Evolutionary conservation across 2,329 filamentous ascomycete species (phyloP).

Genomic region (Colletotrichum cereale): DNA sequence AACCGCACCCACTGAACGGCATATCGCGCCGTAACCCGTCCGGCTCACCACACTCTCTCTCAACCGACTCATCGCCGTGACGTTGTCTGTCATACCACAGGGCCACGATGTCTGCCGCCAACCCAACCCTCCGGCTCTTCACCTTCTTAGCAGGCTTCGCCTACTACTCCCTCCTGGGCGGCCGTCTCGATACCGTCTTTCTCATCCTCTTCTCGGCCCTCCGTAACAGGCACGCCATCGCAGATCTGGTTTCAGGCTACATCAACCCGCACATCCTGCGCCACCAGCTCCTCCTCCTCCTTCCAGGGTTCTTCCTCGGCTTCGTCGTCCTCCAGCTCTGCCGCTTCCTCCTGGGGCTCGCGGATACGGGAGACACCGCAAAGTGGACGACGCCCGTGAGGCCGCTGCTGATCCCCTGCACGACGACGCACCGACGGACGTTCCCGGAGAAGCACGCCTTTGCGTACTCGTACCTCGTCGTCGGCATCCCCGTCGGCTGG

Average conservation of each 20-base stretch:
- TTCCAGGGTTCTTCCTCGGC: slow-evolving; percentile 28
- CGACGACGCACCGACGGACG: slow-evolving; percentile 74
- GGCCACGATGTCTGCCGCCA: slow-evolving; percentile 7
- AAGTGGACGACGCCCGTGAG: slow-evolving; percentile 47
- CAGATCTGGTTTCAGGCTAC: background rate
- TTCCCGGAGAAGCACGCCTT: slow-evolving; percentile 78
- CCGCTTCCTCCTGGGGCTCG: slow-evolving; percentile 5
- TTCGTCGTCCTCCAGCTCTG: slow-evolving; percentile 13
- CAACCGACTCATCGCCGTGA: background rate
- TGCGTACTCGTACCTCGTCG: slow-evolving; percentile 76
- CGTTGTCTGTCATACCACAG: background rate
- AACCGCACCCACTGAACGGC: background rate
- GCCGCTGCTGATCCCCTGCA: slow-evolving; percentile 73
- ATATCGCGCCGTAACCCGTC: background rate
- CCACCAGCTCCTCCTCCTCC: background rate
- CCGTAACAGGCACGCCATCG: slow-evolving; percentile 26
- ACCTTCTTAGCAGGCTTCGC: slow-evolving; percentile 37
- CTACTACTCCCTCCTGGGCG: slow-evolving; percentile 43
- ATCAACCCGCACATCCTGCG: slow-evolving; percentile 9
- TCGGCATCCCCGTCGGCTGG: slow-evolving; percentile 76
- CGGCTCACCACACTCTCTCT: background rate
- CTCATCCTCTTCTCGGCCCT: slow-evolving; percentile 45
- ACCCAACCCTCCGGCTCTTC: slow-evolving; percentile 23
- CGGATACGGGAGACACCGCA: slow-evolving; percentile 1
- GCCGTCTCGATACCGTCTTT: slow-evolving; percentile 44